phyloP scores from a whole-genome alignment of 2,329 filamentous ascomycete genomes.

The Triangularia setosa region DNA sequence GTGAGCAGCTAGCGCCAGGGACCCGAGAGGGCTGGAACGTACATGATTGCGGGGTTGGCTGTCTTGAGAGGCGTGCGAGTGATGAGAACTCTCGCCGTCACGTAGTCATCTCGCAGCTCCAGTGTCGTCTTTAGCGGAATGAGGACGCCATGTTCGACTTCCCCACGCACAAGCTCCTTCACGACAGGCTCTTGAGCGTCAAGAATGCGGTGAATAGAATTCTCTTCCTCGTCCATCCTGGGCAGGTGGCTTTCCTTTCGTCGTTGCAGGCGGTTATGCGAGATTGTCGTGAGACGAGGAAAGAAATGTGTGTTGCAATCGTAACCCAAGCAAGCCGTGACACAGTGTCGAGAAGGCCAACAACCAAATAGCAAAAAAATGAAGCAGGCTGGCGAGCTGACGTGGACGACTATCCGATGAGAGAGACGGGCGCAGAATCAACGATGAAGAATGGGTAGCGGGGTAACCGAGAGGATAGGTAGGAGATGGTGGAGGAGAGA shows the following conservation, averaged over 20 bases:
- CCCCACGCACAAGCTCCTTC: constrained; percentile 30
- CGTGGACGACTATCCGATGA: not conserved
- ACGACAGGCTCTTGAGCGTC: constrained; percentile 32
- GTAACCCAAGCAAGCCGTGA: not conserved
- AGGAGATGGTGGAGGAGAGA: constrained; percentile 3
- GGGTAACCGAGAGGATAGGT: not conserved
- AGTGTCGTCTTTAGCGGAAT: constrained; percentile 62
- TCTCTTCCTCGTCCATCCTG: constrained; percentile 24
- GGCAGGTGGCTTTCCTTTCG: not conserved
- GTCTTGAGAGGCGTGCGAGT: constrained; percentile 68
- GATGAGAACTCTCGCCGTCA: constrained; percentile 61
- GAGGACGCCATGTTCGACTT: constrained; percentile 46
- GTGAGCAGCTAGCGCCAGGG: constrained; percentile 19
- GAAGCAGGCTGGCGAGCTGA: not conserved
- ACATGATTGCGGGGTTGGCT: constrained; percentile 71
- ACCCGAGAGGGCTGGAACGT: constrained; percentile 32
- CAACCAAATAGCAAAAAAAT: not conserved
- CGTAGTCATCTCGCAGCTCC: constrained; percentile 57
- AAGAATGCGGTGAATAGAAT: constrained; percentile 24
- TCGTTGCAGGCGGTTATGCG: not conserved
- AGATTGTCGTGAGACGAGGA: not conserved
- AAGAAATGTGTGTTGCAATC: not conserved
- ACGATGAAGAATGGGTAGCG: not conserved
- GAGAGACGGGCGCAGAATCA: not conserved
- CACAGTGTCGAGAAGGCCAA: not conserved